Evolutionary conservation across 2,329 filamentous ascomycete species (phyloP), one percentile per base, ranked within the genome.

Genomic region (Pseudogymnoascus verrucosus): DNA sequence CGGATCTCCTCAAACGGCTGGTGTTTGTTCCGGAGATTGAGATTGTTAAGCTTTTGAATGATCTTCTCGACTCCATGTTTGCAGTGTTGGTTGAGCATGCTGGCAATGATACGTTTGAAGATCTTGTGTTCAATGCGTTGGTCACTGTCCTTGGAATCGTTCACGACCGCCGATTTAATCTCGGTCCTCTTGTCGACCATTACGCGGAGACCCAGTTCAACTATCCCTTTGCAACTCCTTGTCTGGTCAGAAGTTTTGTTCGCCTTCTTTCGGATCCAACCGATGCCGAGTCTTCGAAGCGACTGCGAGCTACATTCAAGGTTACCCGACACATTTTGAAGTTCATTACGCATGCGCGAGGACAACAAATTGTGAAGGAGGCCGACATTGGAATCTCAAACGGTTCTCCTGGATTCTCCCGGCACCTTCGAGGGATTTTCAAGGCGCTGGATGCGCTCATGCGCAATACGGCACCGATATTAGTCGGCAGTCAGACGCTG

Each of bases 11-110:
- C 44, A 89, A 89, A 72, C 88, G 93, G 68, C 84, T 98, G 60
- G 87, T 93, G 19, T 98, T 98, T 68, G 93, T 99, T 0, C 90
- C 95, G 0, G 95, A 99, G 74, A 96, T 98, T 63, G 96, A 99
- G 76, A 90, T 99, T 36, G 95, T 99, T 66, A 99, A 98, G 78
- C 83, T 98, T 44, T 79, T 98, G 6, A 89, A 85, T 67, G 89
- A 96, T 70, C 92, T 98, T 1, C 88, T 99, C 62, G 91, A 96
- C 74, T 86, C 91, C 0, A 83, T 99, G 0, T 99, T 99, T 72
- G 89, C 91, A 5, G 92, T 97, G 28, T 79, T 98, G 28, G 90
- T 96, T 31, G 92, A 97, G 69, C 88, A 96, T 71, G 87, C 91
- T n/a, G 91, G 91, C 8, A 91, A 91, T 68, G 91, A 96, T 67